Conservation (phyloP, 345 rosid genomes). For the Trapa bicornis region DNA sequence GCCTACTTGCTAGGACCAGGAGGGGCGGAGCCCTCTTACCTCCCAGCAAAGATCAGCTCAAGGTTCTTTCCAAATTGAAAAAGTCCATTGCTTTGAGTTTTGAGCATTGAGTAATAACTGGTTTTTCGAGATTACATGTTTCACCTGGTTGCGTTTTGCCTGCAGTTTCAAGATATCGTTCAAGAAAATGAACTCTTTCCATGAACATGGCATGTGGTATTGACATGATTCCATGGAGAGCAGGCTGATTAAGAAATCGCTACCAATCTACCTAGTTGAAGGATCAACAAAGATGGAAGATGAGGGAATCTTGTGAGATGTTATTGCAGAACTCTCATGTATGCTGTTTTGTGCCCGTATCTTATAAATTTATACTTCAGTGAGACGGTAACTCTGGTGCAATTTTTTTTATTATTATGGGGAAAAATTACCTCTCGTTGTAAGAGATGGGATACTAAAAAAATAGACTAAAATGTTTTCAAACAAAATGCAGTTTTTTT, state of each 20-base stretch:
- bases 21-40: conserved; percentile 46
- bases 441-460: too few species aligned
- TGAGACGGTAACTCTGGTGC: too few species aligned
- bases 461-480: too few species aligned
- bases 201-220: not conserved
- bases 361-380: not conserved
- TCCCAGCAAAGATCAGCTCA: conserved; percentile 40
- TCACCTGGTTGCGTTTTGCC: not conserved
- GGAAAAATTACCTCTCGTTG: too few species aligned
- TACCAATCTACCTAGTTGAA: not conserved
- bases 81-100: not conserved
- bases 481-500: too few species aligned
- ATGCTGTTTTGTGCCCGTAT: not conserved
- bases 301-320: not conserved
- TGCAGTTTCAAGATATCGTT: conserved; percentile 19
- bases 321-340: not conserved
- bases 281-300: not conserved
- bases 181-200: conserved; percentile 18
- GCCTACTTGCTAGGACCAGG: conserved; percentile 65
- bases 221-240: not conserved
- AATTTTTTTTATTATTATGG: not conserved
- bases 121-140: not conserved
- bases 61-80: conserved; percentile 17
- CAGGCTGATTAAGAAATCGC: conserved; percentile 2
- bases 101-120: not conserved